Conservation (phyloP, 2,329 filamentous ascomycete species). For the Hymenoscyphus albidus region DNA sequence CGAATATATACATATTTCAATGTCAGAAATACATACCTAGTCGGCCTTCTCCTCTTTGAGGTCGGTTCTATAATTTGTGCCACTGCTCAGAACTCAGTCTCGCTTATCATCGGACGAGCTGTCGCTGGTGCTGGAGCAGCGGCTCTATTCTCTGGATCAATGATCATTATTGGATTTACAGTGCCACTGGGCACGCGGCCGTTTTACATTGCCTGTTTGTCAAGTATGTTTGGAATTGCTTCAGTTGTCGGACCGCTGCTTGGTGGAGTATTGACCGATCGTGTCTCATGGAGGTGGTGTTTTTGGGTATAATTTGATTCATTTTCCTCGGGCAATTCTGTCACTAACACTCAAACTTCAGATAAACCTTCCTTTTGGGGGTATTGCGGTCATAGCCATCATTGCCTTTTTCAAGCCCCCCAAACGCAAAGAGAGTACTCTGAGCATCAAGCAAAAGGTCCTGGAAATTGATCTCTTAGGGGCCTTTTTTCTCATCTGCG, state of each 20-base stretch:
- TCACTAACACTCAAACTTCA: slow-evolving; percentile 14
- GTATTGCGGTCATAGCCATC: slow-evolving; percentile 37
- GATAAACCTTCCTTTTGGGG: slow-evolving; percentile 44
- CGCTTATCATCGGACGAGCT: slow-evolving; percentile 37
- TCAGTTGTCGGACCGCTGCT: slow-evolving; percentile 37
- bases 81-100: slow-evolving; percentile 34
- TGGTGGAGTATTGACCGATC: slow-evolving; percentile 38
- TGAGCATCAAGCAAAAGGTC: slow-evolving; percentile 37
- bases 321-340: slow-evolving; percentile 8
- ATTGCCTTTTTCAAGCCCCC: slow-evolving; percentile 44
- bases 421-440: slow-evolving; percentile 28
- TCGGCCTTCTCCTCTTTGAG: slow-evolving; percentile 36
- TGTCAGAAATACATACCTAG: slow-evolving; percentile 34
- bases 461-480: slow-evolving; percentile 47
- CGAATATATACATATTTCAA: slow-evolving; percentile 37
- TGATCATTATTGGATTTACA: slow-evolving; percentile 40
- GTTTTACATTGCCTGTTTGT: slow-evolving; percentile 34
- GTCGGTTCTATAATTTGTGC: slow-evolving; percentile 37
- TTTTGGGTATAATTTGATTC: slow-evolving; percentile 38
- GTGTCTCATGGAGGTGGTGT: slow-evolving; percentile 40
- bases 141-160: slow-evolving; percentile 36
- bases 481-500: slow-evolving; percentile 44
- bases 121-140: slow-evolving; percentile 35
- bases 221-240: slow-evolving; percentile 35
- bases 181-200: slow-evolving; percentile 32